These are phyloP conservation scores for Cryptococcus sp. DNA, from an alignment of 1,284 basidiomycete species.

Conservation along the genomic window DNA sequence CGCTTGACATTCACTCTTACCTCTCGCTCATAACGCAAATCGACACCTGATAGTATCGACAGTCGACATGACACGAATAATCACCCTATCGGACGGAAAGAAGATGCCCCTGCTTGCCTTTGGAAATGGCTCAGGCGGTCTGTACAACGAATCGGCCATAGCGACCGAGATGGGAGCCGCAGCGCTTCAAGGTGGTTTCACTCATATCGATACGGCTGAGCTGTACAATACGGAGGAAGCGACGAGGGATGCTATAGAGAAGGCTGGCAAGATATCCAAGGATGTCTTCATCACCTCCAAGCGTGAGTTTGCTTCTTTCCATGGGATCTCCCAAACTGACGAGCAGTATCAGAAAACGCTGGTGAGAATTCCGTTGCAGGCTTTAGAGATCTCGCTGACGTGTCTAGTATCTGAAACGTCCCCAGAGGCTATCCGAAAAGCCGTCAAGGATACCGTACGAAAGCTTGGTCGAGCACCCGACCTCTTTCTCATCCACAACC, in stretches of 20 bases:
- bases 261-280: slow-evolving; percentile 45
- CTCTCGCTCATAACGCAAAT: too few species aligned
- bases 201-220: slow-evolving; percentile 15
- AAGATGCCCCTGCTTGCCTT: slow-evolving; percentile 22
- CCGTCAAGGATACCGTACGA: slow-evolving; percentile 13
- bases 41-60: too few species aligned
- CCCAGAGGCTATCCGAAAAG: slow-evolving; percentile 5
- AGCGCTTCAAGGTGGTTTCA: not conserved
- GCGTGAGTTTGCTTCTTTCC: slow-evolving; percentile 7
- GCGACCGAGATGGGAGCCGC: not conserved
- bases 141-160: not conserved
- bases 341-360: slow-evolving; percentile 5
- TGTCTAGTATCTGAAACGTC: slow-evolving; percentile 3
- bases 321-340: not conserved
- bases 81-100: slow-evolving; percentile 34
- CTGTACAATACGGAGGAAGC: slow-evolving; percentile 42
- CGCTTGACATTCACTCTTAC: too few species aligned
- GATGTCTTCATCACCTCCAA: slow-evolving; percentile 25
- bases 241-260: slow-evolving; percentile 44
- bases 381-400: not conserved
- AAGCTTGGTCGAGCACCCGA: slow-evolving; percentile 19
- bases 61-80: slow-evolving; percentile 18
- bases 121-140: not conserved
- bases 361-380: not conserved
- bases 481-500: slow-evolving; percentile 30